Evolutionary conservation across 2,329 filamentous ascomycete species (phyloP).

Genomic region (Zymoseptoria pseudotritici): DNA sequence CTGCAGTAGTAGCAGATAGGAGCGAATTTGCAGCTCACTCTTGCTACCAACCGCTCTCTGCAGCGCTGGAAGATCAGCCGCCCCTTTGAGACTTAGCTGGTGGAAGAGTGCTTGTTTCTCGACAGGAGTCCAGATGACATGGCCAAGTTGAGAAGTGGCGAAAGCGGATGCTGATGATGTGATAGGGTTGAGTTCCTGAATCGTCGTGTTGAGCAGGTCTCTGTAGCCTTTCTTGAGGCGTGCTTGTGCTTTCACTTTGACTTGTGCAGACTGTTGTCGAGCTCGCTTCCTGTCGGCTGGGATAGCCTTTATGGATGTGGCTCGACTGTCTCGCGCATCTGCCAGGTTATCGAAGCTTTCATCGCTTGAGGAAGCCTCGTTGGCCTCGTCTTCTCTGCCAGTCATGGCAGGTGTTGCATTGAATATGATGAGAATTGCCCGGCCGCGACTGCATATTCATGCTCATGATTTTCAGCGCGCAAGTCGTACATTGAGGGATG

Average conservation of each 20-base stretch:
- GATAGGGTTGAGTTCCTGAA: slow-evolving; percentile 37
- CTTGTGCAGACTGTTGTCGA: slow-evolving; percentile 6
- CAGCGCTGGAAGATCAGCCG: slow-evolving; percentile 55
- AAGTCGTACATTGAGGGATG: not conserved
- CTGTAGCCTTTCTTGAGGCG: slow-evolving; percentile 33
- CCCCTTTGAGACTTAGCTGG: slow-evolving; percentile 56
- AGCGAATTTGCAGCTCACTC: slow-evolving; percentile 62
- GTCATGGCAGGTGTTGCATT: not conserved
- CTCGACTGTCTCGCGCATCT: not conserved
- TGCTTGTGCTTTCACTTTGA: slow-evolving; percentile 3
- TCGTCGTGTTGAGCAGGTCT: slow-evolving; percentile 49
- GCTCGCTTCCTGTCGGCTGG: slow-evolving; percentile 4
- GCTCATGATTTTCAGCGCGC: not conserved
- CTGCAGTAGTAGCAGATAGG: slow-evolving; percentile 60
- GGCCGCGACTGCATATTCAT: not conserved
- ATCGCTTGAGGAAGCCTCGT: not conserved
- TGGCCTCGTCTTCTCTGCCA: not conserved
- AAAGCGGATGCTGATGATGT: not conserved
- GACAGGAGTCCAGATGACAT: slow-evolving; percentile 58
- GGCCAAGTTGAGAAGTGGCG: slow-evolving; percentile 55
- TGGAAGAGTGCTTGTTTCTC: slow-evolving; percentile 69
- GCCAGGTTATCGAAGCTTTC: not conserved
- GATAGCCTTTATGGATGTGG: slow-evolving; percentile 1
- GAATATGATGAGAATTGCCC: not conserved
- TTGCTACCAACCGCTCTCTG: slow-evolving; percentile 61